Evolutionary conservation across 192 early-diverging fungal genomes (phyloP), one percentile per base, ranked within the genome.

Genomic region (Coemansia sp.): DNA sequence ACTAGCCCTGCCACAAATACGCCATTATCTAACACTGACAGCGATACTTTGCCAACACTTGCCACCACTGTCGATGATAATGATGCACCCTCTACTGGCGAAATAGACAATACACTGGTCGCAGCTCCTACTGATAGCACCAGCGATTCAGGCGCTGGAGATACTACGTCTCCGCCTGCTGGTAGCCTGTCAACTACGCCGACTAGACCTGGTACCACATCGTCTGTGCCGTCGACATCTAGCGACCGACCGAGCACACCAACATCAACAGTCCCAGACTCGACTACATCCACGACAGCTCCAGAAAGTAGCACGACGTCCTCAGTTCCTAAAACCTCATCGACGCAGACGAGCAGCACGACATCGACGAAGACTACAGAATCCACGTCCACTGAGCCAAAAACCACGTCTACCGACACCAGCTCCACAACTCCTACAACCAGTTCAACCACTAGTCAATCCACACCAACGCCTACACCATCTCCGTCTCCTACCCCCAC

Each of bases 261-360:
- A 6, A 58, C 55, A 6, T 58, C 30, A 10, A 3, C 2, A 16
- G 28, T 17, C 16, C 6, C 55, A 1, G 32, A 58, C 28, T 58
- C 55, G 16, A 58, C 55, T 32, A 58, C 55, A 32, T 32, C 55
- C 6, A 35, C 55, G 5, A 35, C 26, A 6, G 14, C 30, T 16
- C 26, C 55, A 33, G 55, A 58, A 32, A 58, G 30, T n/a, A 58
- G 55, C 30, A 58, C 55, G 30, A 33, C 4, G 30, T 58, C 55
- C 13, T 58, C 55, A 16, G 30, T 33, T 35, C 26, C 28, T 7
- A 58, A 30, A 32, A 58, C 13, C 2, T 42, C 42, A 37, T 40
- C 42, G 23, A 23, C 37, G 6, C 37, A 42, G 30, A 63, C 39
- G 26, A 63, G 21, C 19, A 28, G 21, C 19, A 44, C 47, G 8